Evolutionary conservation across 2,329 filamentous ascomycete species (phyloP).

Genomic region (Macrophomina tecta): DNA sequence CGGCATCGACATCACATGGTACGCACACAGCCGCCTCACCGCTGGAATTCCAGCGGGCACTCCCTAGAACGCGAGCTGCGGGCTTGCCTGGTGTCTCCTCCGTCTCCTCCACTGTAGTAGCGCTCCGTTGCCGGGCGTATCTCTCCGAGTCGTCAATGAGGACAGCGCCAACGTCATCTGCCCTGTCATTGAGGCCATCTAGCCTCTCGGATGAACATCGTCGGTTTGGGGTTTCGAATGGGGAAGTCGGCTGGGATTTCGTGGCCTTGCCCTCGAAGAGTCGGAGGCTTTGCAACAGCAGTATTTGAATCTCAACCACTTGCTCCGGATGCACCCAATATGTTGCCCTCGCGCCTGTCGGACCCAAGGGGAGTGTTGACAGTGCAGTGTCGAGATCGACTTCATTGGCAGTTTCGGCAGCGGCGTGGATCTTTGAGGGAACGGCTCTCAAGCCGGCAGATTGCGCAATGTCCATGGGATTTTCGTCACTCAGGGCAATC

Average conservation of each 20-base stretch:
- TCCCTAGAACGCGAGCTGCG: slow-evolving; percentile 41
- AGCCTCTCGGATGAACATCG: slow-evolving; percentile 37
- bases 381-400: slow-evolving; percentile 58
- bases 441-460: slow-evolving; percentile 27
- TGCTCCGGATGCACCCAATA: slow-evolving; percentile 63
- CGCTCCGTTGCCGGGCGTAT: slow-evolving; percentile 54
- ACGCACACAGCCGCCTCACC: slow-evolving; percentile 41
- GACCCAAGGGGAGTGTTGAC: slow-evolving; percentile 54
- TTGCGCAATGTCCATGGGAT: slow-evolving; percentile 7
- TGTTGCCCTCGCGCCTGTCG: slow-evolving; percentile 52
- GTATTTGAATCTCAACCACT: slow-evolving; percentile 59
- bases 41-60: slow-evolving; percentile 43
- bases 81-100: slow-evolving; percentile 42
- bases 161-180: slow-evolving; percentile 48
- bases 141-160: slow-evolving; percentile 56
- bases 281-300: slow-evolving; percentile 57
- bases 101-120: slow-evolving; percentile 50
- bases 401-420: slow-evolving; percentile 48
- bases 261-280: slow-evolving; percentile 40
- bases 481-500: slow-evolving; percentile 25
- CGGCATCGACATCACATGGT: slow-evolving; percentile 34
- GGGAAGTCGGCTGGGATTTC: slow-evolving; percentile 31
- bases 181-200: slow-evolving; percentile 37
- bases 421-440: slow-evolving; percentile 42
- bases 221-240: slow-evolving; percentile 34